A percentile compares a stretch with the other conserved stretches of the same genome.
Conservation (phyloP, 179 eudicot genomes). For the Heliamphora pulchella region DNA sequence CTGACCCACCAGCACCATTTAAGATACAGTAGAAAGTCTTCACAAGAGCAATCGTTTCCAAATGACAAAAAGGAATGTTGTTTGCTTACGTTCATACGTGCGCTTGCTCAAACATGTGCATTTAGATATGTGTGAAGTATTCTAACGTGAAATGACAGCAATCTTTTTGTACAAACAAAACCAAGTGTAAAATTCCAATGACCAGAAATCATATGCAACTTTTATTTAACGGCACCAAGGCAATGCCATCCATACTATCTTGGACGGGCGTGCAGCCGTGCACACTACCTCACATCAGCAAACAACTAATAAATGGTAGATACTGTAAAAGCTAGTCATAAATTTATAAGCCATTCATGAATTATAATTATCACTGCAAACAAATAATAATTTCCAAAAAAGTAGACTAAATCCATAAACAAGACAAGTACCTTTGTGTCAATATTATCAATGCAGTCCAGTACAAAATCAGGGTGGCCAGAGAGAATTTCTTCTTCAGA, state of each 20-base stretch:
- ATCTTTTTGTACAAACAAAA: not conserved
- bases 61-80: not conserved
- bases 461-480: slow-evolving; percentile 88
- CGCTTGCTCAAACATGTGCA: slow-evolving; percentile 10
- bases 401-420: not conserved
- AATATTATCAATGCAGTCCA: slow-evolving; percentile 97
- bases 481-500: slow-evolving; percentile 86
- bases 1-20: not conserved
- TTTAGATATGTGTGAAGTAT: not conserved
- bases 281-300: not conserved
- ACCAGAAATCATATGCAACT: slow-evolving; percentile 3
- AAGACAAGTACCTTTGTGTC: slow-evolving; percentile 70
- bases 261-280: too few relatives aligned
- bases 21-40: not conserved
- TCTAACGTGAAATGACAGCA: not conserved
- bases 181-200: not conserved
- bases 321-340: not conserved
- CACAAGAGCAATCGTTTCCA: not conserved
- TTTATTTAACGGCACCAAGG: not conserved
- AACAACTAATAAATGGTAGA: not conserved
- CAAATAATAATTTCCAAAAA: not conserved
- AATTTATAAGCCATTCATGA: not conserved
- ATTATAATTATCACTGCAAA: not conserved
- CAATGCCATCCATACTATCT: not conserved
- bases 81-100: not conserved